These are phyloP conservation scores for Venturia nashicola DNA, from an alignment of 2,329 filamentous ascomycete genomes.

Conservation along the genomic window DNA sequence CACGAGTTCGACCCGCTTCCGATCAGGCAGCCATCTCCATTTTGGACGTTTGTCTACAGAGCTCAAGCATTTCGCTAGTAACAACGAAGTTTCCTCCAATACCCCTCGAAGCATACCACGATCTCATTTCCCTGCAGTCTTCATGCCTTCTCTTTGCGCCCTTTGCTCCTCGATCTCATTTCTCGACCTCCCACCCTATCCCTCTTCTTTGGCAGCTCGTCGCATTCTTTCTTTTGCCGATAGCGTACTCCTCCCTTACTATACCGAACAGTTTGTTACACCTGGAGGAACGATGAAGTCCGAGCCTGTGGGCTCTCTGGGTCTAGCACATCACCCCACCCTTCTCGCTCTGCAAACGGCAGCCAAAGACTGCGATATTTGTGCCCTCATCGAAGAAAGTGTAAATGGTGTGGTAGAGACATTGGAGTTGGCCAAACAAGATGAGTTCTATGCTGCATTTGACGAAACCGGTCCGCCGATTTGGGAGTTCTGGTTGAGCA, in stretches of 20 bases:
- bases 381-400: neutral
- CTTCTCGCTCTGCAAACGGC: neutral
- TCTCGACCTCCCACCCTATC: constrained; percentile 1
- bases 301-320: neutral
- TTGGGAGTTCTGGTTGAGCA: neutral
- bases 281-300: neutral
- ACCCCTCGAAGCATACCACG: neutral
- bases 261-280: neutral
- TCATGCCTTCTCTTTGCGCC: neutral
- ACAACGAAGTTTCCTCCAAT: neutral
- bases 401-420: neutral
- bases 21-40: neutral
- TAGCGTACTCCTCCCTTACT: neutral
- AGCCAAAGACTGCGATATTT: neutral
- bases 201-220: neutral
- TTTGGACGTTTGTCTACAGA: neutral
- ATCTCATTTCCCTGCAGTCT: neutral
- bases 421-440: neutral
- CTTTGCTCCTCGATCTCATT: neutral
- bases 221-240: neutral
- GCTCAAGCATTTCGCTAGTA: too few relatives aligned
- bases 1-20: neutral
- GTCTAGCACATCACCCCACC: neutral
- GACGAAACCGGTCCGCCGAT: neutral
- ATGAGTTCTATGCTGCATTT: neutral